These are phyloP conservation scores for Talaromyces islandicus DNA, from an alignment of 2,329 filamentous ascomycete species.

Conservation along the genomic window DNA sequence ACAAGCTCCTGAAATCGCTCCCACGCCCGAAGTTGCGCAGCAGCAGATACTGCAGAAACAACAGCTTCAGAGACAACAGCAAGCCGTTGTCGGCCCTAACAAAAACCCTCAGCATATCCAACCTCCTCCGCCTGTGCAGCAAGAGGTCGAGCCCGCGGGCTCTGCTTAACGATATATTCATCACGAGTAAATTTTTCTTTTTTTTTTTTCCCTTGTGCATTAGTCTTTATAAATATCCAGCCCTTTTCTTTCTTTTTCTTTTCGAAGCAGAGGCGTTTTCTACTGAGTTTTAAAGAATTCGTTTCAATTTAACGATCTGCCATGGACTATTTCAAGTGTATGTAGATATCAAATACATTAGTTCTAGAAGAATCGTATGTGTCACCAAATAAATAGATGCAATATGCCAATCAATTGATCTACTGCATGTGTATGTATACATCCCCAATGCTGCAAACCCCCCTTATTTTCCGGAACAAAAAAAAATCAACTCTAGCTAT, in stretches of 20 bases:
- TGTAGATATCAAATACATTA: slow-evolving; percentile 1
- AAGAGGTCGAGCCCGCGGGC: slow-evolving; percentile 25
- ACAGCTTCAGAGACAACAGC: slow-evolving; percentile 19
- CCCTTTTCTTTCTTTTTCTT: neutral
- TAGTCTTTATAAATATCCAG: neutral
- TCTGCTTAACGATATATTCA: slow-evolving; percentile 19
- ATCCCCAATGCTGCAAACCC: neutral
- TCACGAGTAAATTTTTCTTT: neutral
- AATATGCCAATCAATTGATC: neutral
- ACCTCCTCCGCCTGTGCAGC: slow-evolving; percentile 3
- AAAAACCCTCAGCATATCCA: slow-evolving; percentile 11
- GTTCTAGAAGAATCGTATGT: neutral
- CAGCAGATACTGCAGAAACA: slow-evolving; percentile 37
- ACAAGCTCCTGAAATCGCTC: slow-evolving; percentile 52
- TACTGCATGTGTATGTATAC: neutral
- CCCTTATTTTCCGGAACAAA: neutral
- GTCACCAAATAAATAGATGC: neutral
- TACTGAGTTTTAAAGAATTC: neutral
- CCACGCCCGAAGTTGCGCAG: slow-evolving; percentile 34
- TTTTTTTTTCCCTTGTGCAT: neutral
- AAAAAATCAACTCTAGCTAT: neutral
- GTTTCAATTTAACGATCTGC: neutral
- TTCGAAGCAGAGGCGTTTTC: neutral
- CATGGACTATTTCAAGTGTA: neutral
- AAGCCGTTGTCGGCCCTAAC: slow-evolving; percentile 6